phyloP scores from a whole-genome alignment of 768 basidiomycete species.

The Pleurotus tuoliensis region DNA sequence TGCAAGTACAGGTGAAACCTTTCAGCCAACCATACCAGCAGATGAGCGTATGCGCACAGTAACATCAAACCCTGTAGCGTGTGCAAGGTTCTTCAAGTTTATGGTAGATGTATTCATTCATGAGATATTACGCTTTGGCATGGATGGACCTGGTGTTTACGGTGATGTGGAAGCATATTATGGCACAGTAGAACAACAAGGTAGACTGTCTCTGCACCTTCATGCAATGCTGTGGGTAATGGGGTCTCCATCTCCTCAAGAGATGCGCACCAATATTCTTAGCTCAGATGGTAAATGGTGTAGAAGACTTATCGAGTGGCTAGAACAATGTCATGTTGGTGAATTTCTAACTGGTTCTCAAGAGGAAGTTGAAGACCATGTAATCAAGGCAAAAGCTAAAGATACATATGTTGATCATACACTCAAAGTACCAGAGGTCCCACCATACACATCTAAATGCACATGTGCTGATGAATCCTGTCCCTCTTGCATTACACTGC shows the following conservation, averaged over 20 bases:
- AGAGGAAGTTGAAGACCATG: slow-evolving; percentile 11
- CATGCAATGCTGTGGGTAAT: neutral
- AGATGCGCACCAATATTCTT: neutral
- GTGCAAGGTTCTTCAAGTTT: no score
- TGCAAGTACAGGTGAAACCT: neutral
- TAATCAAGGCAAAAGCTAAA: neutral
- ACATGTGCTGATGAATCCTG: slow-evolving; percentile 15
- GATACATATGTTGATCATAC: slow-evolving; percentile 19
- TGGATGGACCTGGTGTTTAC: neutral
- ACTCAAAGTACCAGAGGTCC: slow-evolving; percentile 17
- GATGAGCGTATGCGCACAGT: neutral
- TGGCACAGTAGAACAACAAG: neutral
- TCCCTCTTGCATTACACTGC: slow-evolving; percentile 13
- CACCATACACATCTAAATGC: slow-evolving; percentile 10
- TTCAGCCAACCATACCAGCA: neutral
- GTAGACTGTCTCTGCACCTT: neutral
- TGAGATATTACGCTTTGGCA: neutral
- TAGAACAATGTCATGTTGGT: slow-evolving; percentile 28
- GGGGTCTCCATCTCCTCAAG: neutral
- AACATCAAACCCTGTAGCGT: no score
- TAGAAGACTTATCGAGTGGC: slow-evolving; percentile 21
- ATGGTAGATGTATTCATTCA: neutral
- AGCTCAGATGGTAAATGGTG: slow-evolving; percentile 7
- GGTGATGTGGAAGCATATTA: neutral
- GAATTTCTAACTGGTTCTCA: slow-evolving; percentile 23